These are phyloP conservation scores for Podaxis mareebaensis DNA, from an alignment of 768 basidiomycete species.

Conservation along the genomic window DNA sequence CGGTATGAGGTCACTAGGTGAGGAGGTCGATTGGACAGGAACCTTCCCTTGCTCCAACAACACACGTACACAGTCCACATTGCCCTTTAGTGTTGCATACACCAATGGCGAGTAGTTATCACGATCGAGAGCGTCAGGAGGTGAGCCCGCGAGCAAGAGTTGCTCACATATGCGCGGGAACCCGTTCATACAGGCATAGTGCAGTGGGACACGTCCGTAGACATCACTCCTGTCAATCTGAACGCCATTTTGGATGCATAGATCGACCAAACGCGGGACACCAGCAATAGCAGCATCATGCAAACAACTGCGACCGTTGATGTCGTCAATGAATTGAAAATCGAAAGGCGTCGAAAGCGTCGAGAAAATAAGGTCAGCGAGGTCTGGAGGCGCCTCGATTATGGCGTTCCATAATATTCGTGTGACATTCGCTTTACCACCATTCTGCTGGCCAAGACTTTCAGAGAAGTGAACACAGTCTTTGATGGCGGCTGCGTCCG, in stretches of 20 bases:
- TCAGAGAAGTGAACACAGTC: slow-evolving; percentile 75
- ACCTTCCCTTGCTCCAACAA: slow-evolving; percentile 75
- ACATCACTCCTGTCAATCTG: slow-evolving; percentile 76
- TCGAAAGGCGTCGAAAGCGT: slow-evolving; percentile 74
- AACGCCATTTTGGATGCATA: slow-evolving; percentile 77
- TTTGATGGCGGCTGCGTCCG: slow-evolving; percentile 58
- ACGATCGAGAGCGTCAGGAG: slow-evolving; percentile 75
- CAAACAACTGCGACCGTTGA: slow-evolving; percentile 91
- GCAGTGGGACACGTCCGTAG: slow-evolving; percentile 91
- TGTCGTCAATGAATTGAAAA: slow-evolving; percentile 92
- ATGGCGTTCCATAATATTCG: slow-evolving; percentile 95
- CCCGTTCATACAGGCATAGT: slow-evolving; percentile 96
- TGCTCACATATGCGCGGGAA: slow-evolving; percentile 73
- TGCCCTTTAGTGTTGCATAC: slow-evolving; percentile 88
- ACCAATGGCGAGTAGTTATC: slow-evolving; percentile 95
- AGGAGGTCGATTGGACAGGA: slow-evolving; percentile 54
- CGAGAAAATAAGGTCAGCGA: slow-evolving; percentile 73
- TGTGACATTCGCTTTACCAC: slow-evolving; percentile 69
- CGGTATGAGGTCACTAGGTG: slow-evolving; percentile 75
- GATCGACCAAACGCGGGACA: slow-evolving; percentile 67
- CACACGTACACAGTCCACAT: slow-evolving; percentile 79
- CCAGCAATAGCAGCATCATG: slow-evolving; percentile 94
- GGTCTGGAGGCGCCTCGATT: slow-evolving; percentile 72
- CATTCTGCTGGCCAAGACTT: slow-evolving; percentile 58
- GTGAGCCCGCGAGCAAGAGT: slow-evolving; percentile 68